Base-by-base conservation (phyloP, 2,329 filamentous ascomycete genomes). In the Blastomyces gilchristii region DNA sequence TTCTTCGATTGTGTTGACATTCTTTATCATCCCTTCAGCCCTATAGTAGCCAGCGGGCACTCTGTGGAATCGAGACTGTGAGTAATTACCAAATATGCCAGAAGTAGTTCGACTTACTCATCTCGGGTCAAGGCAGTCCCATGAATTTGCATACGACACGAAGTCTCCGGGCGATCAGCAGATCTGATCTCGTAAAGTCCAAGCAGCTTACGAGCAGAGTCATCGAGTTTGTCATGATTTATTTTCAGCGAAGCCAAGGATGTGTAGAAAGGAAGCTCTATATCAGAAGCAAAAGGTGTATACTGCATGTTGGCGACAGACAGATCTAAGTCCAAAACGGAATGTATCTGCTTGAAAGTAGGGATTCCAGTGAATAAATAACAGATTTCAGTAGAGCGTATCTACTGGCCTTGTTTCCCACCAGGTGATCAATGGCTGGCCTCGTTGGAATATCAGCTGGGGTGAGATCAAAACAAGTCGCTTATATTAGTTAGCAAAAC, bases 201-300 rank as follows among this genome's bases (percentile, higher is more conserved):
- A 39, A 96, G 82, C 2, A 97, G 83, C 65, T 88, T 87, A 54
- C 93, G 89, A 31, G 91, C 89, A 11, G 92, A 96, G 75, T 96
- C 93, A 78, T 97, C 90, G 60, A 99, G 89, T 78, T 92, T 96
- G 79, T 97, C 94, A 82, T 96, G 88, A 75, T 97, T 91, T 73
- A 99, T 91, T 78, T 99, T 99, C 68, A 88, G 89, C 6, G 88
- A 86, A 64, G 95, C 94, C n/a, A 99, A 84, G 5, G 91, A 87
- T 56, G 90, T 88, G 74, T 97, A 99, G 77, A 99, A 99, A 54
- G 91, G 90, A 53, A 97, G 82, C 74, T 99, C 94, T 72, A 97
- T 91, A 77, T 97, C 91, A 58, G 93, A 96, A 50, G 87, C 85
- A 81, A 96, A 97, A 0, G 93, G 88, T 65, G 91, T 90, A 76